Percentiles rank a stretch among this genome's conserved stretches.
Evolutionary conservation across 164 flowering plant genomes (phyloP).

Genomic region (Piper betle): DNA sequence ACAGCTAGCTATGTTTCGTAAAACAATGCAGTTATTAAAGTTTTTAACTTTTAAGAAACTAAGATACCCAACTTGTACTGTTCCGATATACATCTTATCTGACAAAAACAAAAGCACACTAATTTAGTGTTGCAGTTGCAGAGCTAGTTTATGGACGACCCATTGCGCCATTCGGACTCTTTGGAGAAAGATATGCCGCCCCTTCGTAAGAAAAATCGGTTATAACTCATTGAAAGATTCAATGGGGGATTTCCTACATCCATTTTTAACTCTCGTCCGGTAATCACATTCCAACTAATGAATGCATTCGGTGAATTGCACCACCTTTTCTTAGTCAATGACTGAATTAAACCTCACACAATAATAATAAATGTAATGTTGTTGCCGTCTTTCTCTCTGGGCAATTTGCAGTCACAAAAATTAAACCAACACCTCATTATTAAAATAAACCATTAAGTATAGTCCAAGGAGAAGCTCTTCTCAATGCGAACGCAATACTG

Average conservation of each 20-base stretch:
- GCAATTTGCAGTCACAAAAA: conserved; percentile 2
- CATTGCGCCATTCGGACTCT: neutral
- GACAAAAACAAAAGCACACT: neutral
- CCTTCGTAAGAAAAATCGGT: neutral
- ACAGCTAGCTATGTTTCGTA: neutral
- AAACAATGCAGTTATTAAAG: too few species aligned
- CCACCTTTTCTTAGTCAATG: too few species aligned
- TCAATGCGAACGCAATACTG: neutral
- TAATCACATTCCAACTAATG: too few species aligned
- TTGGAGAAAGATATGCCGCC: neutral
- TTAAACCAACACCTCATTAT: too few species aligned
- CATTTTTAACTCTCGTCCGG: neutral
- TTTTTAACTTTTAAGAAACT: too few species aligned
- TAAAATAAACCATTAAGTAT: neutral
- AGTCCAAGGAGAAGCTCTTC: conserved; percentile 1
- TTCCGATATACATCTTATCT: too few species aligned
- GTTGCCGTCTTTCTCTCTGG: conserved; percentile 2
- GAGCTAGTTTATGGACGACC: neutral
- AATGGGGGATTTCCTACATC: neutral
- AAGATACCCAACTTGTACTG: too few species aligned
- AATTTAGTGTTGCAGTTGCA: neutral
- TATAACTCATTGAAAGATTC: conserved; percentile 1
- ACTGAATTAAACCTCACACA: too few species aligned
- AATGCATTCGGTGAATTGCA: too few species aligned
- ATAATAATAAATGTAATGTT: too few species aligned